Conservation (phyloP, 495 filamentous ascomycete genomes). For the Neurospora discreta region DNA sequence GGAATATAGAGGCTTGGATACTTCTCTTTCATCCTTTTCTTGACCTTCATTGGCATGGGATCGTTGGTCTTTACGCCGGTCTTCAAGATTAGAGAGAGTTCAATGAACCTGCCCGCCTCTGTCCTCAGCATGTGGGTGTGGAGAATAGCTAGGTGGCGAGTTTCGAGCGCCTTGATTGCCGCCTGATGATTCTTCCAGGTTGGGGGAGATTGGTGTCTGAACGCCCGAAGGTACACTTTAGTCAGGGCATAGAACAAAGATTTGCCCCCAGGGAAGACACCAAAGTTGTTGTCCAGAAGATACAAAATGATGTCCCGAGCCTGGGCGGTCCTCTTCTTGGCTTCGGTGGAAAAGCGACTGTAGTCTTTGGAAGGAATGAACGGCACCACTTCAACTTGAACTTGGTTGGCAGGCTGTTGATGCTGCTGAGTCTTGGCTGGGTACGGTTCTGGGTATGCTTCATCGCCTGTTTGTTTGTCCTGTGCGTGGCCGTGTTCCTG, state of each 20-base stretch:
- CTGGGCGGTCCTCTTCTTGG: constrained; percentile 19
- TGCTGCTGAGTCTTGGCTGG: neutral
- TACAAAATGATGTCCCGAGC: constrained; percentile 54
- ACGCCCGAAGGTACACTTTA: constrained; percentile 41
- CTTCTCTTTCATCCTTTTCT: constrained; percentile 31
- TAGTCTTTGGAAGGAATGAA: constrained; percentile 15
- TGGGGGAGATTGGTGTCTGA: constrained; percentile 25
- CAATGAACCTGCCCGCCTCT: constrained; percentile 12
- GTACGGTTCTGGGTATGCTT: neutral
- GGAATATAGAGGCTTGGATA: constrained; percentile 34
- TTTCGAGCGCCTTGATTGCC: constrained; percentile 32
- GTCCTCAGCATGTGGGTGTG: constrained; percentile 23
- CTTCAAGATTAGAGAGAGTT: constrained; percentile 15
- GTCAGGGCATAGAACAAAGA: constrained; percentile 66
- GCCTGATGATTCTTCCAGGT: constrained; percentile 30
- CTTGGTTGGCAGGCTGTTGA: neutral
- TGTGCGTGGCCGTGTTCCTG: neutral
- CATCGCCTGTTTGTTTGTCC: neutral
- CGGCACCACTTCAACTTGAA: neutral
- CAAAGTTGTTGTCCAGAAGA: constrained; percentile 54
- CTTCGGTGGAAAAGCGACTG: constrained; percentile 12
- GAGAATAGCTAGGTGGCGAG: constrained; percentile 9
- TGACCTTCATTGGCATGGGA: constrained; percentile 13
- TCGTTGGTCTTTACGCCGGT: constrained; percentile 17
- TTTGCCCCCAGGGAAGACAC: constrained; percentile 63